Evolutionary conservation across 257 asterid genomes (phyloP).

Genomic region (Parsonsia alboflavescens): DNA sequence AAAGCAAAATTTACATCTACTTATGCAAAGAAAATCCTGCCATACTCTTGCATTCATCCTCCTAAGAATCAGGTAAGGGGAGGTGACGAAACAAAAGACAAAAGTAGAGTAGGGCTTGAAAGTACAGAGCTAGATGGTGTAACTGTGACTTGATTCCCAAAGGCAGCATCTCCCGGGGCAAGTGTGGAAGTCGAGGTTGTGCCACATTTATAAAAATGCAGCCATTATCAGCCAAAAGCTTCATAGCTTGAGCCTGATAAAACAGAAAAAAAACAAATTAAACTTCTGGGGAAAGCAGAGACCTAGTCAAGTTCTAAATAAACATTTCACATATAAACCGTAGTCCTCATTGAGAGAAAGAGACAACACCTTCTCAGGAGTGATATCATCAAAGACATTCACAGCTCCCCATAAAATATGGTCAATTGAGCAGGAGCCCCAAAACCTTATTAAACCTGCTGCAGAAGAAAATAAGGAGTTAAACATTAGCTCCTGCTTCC

Average conservation of each 20-base stretch:
- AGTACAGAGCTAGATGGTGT: constrained; percentile 37
- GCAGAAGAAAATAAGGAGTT: constrained; percentile 9
- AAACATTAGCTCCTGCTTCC: neutral
- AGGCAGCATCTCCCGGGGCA: constrained; percentile 34
- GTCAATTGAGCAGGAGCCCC: constrained; percentile 51
- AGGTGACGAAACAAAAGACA: too few species aligned
- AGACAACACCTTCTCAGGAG: constrained; percentile 65
- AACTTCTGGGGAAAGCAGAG: neutral
- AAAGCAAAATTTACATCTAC: too few species aligned
- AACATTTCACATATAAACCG: neutral
- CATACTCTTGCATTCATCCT: too few species aligned
- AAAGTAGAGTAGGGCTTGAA: constrained; percentile 59
- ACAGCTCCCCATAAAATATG: constrained; percentile 73
- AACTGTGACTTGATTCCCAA: constrained; percentile 31
- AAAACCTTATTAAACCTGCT: constrained; percentile 43
- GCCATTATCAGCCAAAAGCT: constrained; percentile 61
- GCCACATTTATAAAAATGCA: constrained; percentile 28
- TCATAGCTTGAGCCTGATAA: constrained; percentile 76
- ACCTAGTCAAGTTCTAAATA: neutral
- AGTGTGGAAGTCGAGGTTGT: constrained; percentile 37
- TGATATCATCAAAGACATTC: constrained; percentile 60
- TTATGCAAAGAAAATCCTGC: too few species aligned
- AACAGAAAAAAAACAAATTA: neutral
- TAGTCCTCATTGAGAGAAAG: neutral
- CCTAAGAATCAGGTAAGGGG: too few species aligned